Percentiles rank a stretch among this genome's conserved stretches.
These are phyloP conservation scores for Ceratocystiopsis minuta DNA, from an alignment of 2,329 filamentous ascomycete species.

Conservation along the genomic window DNA sequence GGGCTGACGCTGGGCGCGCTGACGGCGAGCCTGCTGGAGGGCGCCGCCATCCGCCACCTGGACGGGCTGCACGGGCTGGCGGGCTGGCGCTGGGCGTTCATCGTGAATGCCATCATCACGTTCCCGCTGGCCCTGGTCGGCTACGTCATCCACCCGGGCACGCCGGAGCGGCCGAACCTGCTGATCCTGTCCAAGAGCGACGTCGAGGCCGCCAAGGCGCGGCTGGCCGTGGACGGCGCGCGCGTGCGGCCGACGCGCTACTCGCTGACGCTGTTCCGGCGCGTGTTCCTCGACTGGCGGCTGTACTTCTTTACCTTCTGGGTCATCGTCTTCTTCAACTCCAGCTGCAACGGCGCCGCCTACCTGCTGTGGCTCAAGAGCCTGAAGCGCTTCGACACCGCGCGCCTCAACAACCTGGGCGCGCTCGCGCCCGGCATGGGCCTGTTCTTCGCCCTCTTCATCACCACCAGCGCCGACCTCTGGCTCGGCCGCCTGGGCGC, in stretches of 20 bases:
- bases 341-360: slow-evolving; percentile 26
- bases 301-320: slow-evolving; percentile 32
- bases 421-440: slow-evolving; percentile 22
- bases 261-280: neutral
- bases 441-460: slow-evolving; percentile 35
- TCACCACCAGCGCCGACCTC: slow-evolving; percentile 36
- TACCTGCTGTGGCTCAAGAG: slow-evolving; percentile 42
- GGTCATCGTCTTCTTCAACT: slow-evolving; percentile 40
- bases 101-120: slow-evolving; percentile 18
- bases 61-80: slow-evolving; percentile 15
- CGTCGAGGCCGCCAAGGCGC: slow-evolving; percentile 15
- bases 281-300: neutral
- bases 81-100: slow-evolving; percentile 23
- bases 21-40: slow-evolving; percentile 17
- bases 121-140: slow-evolving; percentile 11
- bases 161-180: slow-evolving; percentile 17
- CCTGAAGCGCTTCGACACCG: slow-evolving; percentile 12
- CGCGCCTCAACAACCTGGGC: neutral
- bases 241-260: neutral
- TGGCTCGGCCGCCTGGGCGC: slow-evolving; percentile 33
- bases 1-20: slow-evolving; percentile 12
- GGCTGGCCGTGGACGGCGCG: slow-evolving; percentile 7
- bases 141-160: slow-evolving; percentile 12
- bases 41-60: slow-evolving; percentile 17
- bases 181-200: slow-evolving; percentile 17